These are phyloP conservation scores for Podila clonocystis DNA, from an alignment of 192 early-diverging fungal genomes.

Conservation along the genomic window DNA sequence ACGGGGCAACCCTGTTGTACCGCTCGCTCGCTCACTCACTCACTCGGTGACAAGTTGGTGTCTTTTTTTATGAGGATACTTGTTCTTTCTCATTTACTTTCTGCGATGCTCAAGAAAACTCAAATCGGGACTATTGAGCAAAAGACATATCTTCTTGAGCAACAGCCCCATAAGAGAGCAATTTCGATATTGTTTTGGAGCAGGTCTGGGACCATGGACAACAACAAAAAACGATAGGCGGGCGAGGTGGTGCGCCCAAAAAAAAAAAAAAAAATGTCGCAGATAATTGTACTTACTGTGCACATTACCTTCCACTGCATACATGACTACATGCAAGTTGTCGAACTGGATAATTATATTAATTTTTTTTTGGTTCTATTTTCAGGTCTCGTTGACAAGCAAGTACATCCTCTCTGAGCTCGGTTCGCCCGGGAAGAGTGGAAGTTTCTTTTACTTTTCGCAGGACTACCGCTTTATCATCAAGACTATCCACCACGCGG, in stretches of 20 bases:
- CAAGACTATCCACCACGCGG: conserved; percentile 95
- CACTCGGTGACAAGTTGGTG: not conserved
- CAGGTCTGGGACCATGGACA: too few relatives aligned
- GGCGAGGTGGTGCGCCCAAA: too few relatives aligned
- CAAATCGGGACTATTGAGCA: not conserved
- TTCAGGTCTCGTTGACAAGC: conserved; percentile 87
- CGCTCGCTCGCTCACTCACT: too few relatives aligned
- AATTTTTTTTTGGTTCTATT: not conserved
- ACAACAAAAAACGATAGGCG: too few relatives aligned
- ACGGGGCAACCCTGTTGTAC: too few relatives aligned
- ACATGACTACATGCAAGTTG: too few relatives aligned
- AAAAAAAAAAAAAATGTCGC: too few relatives aligned
- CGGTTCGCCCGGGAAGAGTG: conserved; percentile 94
- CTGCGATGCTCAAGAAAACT: not conserved
- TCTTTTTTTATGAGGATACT: not conserved
- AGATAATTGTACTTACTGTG: too few relatives aligned
- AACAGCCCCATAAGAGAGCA: not conserved
- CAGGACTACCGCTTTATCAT: conserved; percentile 99
- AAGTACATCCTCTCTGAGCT: conserved; percentile 97
- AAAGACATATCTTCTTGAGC: not conserved
- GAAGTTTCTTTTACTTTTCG: conserved; percentile 98
- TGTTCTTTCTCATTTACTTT: not conserved
- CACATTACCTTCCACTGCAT: too few relatives aligned
- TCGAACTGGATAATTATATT: not conserved
- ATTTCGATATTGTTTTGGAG: not conserved